Conservation (phyloP, 2,329 filamentous ascomycete genomes). For the Colletotrichum karsti region DNA sequence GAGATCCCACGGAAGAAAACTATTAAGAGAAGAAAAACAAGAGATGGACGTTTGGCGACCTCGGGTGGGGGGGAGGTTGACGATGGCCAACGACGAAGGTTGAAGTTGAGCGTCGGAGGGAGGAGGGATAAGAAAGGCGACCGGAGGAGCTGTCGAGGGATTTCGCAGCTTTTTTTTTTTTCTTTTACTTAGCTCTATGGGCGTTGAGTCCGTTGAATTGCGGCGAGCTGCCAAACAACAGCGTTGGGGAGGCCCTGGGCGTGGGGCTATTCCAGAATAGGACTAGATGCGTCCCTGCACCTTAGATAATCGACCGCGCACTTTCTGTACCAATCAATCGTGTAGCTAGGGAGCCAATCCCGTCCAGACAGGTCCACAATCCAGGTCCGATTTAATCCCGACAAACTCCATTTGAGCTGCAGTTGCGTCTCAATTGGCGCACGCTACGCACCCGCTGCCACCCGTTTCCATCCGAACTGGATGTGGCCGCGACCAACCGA, state of each 20-base stretch:
- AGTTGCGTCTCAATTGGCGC: background rate
- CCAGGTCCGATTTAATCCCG: conserved; percentile 12
- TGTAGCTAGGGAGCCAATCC: background rate
- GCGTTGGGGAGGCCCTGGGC: conserved; percentile 29
- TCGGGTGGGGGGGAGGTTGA: conserved; percentile 16
- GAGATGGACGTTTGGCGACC: conserved; percentile 1
- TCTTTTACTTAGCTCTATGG: conserved; percentile 28
- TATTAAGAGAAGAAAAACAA: background rate
- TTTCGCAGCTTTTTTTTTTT: conserved; percentile 31
- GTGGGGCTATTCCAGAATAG: background rate
- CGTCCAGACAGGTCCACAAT: background rate
- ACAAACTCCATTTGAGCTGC: conserved; percentile 6
- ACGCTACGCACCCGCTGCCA: conserved; percentile 2
- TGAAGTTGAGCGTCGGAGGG: conserved; percentile 24
- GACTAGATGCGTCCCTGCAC: background rate
- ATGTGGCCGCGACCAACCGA: background rate
- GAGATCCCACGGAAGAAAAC: background rate
- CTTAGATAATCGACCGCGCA: conserved; percentile 19
- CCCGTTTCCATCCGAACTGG: conserved; percentile 24
- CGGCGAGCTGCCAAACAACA: conserved; percentile 29
- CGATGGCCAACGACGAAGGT: conserved; percentile 28
- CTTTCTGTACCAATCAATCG: conserved; percentile 1
- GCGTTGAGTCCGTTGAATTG: conserved; percentile 33
- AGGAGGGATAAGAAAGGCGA: conserved; percentile 26
- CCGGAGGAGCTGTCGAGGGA: conserved; percentile 31